Base-by-base conservation (phyloP, 257 asterid genomes). In the Orobanche coerulescens region DNA sequence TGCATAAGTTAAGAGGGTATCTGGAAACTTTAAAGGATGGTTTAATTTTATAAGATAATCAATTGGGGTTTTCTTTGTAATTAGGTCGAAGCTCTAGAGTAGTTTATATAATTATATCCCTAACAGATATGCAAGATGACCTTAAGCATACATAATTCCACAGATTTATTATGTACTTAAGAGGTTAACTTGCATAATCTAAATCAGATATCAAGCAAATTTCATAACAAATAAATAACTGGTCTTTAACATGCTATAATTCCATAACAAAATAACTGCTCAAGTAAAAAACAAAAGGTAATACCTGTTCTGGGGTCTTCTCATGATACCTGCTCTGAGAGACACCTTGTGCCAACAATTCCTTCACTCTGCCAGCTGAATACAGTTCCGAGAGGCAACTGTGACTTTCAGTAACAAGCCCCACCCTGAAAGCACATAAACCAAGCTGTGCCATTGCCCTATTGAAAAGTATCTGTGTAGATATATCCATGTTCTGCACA, bases 401-500 rank as follows among this genome's bases (percentile, higher is more conserved):
- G 28, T 84, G 95, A 54, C 79, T 87, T 60, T 93, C 98, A 40
- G 71, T 28, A 71, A 89, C 76, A 67, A 86, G 97, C 10, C 95
- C 97, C 10, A 50, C 85, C 75, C 97, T 78, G 77, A 88, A 89
- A 3, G 98, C 85, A 72, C 94, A 93, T 18, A 93, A 76, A 49
- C 97, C 98, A 62, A 93, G 95, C 66, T 93, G 98, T 5, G 98
- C 95, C 97, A 88, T 84, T 18, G 95, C 88, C 67, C 98, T 79
- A 66, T 89, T 93, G 73, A 82, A 89, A 47, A 93, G 83, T 43
- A 93, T 93, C 56, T 89, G 97, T 15, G 98, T 93, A 10, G 97
- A 84, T 13, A 92, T 84, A 70, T 92, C 98, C 98, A 92, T 92
- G 68, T 88, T 95, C 71, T 89, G 98, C 36, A 93, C 79, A 73